These are phyloP conservation scores for Postia placenta DNA, from an alignment of 768 basidiomycete species.

Conservation along the genomic window DNA sequence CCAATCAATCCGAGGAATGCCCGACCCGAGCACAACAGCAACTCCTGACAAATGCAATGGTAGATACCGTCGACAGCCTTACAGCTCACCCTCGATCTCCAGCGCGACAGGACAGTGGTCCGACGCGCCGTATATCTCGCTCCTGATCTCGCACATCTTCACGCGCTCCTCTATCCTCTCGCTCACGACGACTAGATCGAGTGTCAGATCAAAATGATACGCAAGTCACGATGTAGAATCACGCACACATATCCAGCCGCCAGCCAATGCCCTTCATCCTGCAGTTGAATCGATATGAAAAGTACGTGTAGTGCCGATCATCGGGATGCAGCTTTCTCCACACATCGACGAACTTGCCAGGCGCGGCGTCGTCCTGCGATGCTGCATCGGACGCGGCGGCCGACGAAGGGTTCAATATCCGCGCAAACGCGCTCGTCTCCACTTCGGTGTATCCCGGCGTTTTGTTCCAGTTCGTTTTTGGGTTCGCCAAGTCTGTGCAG, in stretches of 20 bases:
- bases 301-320: conserved; percentile 77
- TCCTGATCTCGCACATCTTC: conserved; percentile 80
- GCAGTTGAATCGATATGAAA: conserved; percentile 78
- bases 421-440: conserved; percentile 70
- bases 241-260: conserved; percentile 80
- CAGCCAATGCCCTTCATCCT: conserved; percentile 78
- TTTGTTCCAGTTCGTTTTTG: conserved; percentile 82
- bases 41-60: too few relatives aligned
- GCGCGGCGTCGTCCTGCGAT: conserved; percentile 19
- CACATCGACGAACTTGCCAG: conserved; percentile 57
- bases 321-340: conserved; percentile 72
- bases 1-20: too few relatives aligned
- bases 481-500: conserved; percentile 55
- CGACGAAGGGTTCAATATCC: conserved; percentile 52
- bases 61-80: too few relatives aligned
- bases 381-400: conserved; percentile 15
- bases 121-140: conserved; percentile 82
- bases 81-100: conserved; percentile 54
- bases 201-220: background rate
- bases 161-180: conserved; percentile 58
- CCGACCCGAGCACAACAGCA: too few relatives aligned
- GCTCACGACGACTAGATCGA: conserved; percentile 60
- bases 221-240: conserved; percentile 1
- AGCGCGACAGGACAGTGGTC: conserved; percentile 81
- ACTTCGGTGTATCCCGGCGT: conserved; percentile 78